Evolutionary conservation across 768 basidiomycete species (phyloP).

Genomic region (Kwoniella sp.): DNA sequence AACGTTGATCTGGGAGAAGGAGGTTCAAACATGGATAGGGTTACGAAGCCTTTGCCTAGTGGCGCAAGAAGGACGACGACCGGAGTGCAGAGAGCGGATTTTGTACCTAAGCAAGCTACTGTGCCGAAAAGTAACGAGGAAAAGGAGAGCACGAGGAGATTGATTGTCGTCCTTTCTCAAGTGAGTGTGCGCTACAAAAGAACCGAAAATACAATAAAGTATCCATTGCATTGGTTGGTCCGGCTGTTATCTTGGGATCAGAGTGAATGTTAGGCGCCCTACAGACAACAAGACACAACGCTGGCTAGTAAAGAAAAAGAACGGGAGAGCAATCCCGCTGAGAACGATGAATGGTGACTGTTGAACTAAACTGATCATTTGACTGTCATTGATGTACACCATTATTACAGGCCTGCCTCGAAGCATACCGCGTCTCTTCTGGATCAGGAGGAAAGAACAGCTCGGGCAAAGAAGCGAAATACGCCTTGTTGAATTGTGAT

Average conservation of each 20-base stretch:
- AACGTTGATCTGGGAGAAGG: conserved; percentile 14
- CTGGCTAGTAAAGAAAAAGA: no score
- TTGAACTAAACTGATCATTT: no score
- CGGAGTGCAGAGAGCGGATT: conserved; percentile 28
- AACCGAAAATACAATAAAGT: no score
- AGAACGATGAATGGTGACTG: no score
- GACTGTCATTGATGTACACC: no score
- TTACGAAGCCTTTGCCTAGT: conserved; percentile 45
- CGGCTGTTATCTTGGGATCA: no score
- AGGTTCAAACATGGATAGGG: conserved; percentile 20
- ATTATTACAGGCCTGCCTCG: conserved; percentile 76
- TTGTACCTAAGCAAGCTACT: conserved; percentile 75
- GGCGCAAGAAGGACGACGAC: conserved; percentile 22
- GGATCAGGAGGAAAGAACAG: conserved; percentile 62
- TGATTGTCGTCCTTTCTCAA: conserved; percentile 78
- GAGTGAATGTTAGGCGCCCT: no score
- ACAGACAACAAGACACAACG: no score
- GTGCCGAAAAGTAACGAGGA: conserved; percentile 62
- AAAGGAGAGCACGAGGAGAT: conserved; percentile 62
- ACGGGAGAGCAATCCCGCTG: no score
- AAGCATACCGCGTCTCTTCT: conserved; percentile 83
- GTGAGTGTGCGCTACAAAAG: conserved; percentile 29
- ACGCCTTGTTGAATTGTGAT: conserved; percentile 95
- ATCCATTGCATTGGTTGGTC: no score
- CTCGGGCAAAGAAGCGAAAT: conserved; percentile 75